A percentile compares a stretch with the other conserved stretches of the same genome.
Evolutionary conservation across 1,284 basidiomycete genomes (phyloP).

Genomic region (Rhodofomes roseus): DNA sequence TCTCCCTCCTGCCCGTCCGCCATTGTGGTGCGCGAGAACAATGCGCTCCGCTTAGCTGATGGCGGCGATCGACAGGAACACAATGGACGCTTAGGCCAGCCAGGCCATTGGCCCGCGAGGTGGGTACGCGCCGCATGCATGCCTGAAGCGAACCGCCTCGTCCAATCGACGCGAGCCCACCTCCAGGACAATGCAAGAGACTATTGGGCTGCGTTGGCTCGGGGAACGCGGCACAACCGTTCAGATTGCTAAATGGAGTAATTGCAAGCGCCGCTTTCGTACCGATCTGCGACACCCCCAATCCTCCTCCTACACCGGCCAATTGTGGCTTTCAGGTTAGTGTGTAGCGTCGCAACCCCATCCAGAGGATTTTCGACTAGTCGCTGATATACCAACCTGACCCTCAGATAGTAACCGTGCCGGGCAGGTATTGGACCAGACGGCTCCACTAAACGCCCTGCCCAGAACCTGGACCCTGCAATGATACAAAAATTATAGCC

Average conservation of each 20-base stretch:
- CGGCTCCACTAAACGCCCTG: background rate
- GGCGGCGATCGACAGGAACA: background rate
- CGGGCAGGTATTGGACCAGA: background rate
- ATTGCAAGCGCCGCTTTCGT: background rate
- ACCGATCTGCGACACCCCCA: background rate
- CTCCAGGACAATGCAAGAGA: background rate
- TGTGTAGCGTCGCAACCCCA: background rate
- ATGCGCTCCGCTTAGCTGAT: background rate
- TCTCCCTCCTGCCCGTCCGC: background rate
- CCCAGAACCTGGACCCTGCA: background rate
- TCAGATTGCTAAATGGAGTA: slow-evolving; percentile 5
- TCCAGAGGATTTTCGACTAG: background rate
- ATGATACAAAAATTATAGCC: background rate
- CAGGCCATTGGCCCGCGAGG: background rate
- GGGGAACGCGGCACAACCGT: background rate
- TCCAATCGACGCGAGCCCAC: background rate
- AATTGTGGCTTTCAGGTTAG: background rate
- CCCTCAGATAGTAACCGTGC: background rate
- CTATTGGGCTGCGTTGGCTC: background rate
- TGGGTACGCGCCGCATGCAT: background rate
- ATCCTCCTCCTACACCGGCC: background rate
- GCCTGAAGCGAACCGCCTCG: background rate
- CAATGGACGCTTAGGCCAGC: background rate
- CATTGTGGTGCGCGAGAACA: slow-evolving; percentile 3
- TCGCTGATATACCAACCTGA: background rate